phyloP scores from a whole-genome alignment of 352 stramenopile species.

The Globisporangium abappressorium region DNA sequence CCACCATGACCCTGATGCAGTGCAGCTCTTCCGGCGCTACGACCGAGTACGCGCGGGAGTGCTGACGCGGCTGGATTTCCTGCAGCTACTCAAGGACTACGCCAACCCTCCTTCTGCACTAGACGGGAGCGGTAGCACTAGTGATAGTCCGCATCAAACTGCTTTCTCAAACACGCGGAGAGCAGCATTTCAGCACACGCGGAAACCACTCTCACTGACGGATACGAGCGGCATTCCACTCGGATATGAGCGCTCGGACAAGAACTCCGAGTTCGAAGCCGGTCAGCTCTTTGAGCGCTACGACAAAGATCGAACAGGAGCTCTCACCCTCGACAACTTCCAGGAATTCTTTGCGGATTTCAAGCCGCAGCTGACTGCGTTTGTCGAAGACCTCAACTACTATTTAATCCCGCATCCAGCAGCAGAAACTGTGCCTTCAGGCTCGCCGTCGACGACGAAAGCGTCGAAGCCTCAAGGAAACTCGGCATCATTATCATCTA shows the following conservation, averaged over 20 bases:
- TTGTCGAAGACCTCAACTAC: constrained; percentile 65
- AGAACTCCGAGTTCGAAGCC: constrained; percentile 83
- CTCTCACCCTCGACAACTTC: constrained; percentile 65
- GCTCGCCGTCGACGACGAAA: background rate
- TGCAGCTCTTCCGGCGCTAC: constrained; percentile 81
- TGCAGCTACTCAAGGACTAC: constrained; percentile 73
- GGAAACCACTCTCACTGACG: constrained; percentile 54
- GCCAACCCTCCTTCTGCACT: constrained; percentile 20
- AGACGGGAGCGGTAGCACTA: background rate
- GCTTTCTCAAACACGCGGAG: background rate
- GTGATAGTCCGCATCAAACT: background rate
- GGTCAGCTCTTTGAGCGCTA: constrained; percentile 83
- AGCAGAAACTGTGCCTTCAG: background rate
- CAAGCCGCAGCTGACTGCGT: constrained; percentile 51
- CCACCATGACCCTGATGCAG: constrained; percentile 52
- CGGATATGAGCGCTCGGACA: constrained; percentile 63
- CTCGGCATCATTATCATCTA: background rate
- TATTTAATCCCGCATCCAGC: constrained; percentile 8
- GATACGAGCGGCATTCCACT: constrained; percentile 64
- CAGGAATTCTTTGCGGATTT: constrained; percentile 76
- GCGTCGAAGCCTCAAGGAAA: background rate
- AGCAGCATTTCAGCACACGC: constrained; percentile 7
- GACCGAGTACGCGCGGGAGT: constrained; percentile 49
- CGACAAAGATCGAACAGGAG: constrained; percentile 52
- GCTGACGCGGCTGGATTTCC: constrained; percentile 61